Conservation (phyloP, 1,284 basidiomycete species). For the Sphaerobolus stellatus region DNA sequence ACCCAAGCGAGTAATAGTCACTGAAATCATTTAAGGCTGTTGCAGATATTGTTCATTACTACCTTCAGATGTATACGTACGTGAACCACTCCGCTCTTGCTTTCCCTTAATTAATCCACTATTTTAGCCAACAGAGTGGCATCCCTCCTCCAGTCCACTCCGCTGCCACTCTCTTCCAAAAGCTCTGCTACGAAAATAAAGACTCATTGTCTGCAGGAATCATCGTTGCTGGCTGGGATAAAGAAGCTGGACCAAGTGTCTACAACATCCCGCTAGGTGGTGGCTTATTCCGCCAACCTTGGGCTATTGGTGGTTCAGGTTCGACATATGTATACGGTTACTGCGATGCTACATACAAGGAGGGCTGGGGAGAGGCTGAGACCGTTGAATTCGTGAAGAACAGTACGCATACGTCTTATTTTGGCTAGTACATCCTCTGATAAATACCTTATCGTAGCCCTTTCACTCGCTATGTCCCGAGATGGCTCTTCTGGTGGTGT, state of each 20-base stretch:
- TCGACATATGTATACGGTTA: conserved; percentile 99
- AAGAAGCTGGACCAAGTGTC: conserved; percentile 87
- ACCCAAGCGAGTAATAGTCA: background rate
- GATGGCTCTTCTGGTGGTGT: conserved; percentile 98
- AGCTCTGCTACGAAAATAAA: conserved; percentile 94
- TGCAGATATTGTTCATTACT: conserved; percentile 89
- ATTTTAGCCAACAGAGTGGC: conserved; percentile 67
- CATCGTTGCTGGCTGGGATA: conserved; percentile 98
- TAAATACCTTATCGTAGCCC: conserved; percentile 50
- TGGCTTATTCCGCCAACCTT: conserved; percentile 91
- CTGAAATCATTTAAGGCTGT: conserved; percentile 60
- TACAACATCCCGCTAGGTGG: conserved; percentile 96
- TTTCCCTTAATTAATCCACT: conserved; percentile 9
- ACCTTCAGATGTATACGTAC: conserved; percentile 79
- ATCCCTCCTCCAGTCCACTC: conserved; percentile 76
- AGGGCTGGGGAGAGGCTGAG: conserved; percentile 90
- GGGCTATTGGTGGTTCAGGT: conserved; percentile 96
- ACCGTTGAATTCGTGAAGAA: conserved; percentile 96
- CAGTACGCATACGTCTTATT: conserved; percentile 56
- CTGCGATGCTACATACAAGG: conserved; percentile 96
- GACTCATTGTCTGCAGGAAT: conserved; percentile 88
- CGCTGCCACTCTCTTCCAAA: conserved; percentile 85
- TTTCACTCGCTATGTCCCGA: conserved; percentile 94
- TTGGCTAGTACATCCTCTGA: conserved; percentile 9
- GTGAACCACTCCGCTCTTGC: conserved; percentile 19